Conservation (phyloP, 2,329 filamentous ascomycete genomes). For the Eutypella sp. region DNA sequence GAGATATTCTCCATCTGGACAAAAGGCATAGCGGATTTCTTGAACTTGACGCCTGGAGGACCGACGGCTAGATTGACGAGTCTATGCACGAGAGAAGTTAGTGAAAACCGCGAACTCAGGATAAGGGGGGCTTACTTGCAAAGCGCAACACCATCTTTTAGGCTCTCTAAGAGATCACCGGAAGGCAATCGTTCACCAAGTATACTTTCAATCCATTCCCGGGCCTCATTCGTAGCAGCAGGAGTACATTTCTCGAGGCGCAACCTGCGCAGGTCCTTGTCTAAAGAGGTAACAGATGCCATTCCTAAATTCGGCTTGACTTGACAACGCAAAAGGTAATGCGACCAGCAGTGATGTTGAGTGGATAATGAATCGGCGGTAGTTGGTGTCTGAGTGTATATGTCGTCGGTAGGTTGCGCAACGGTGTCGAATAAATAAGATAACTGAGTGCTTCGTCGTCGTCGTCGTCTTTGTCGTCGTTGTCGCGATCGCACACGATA, state of each 20-base stretch:
- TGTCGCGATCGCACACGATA: no score
- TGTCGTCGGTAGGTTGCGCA: no score
- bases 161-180: conserved; percentile 73
- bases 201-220: conserved; percentile 77
- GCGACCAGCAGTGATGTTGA: no score
- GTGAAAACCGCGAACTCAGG: no score
- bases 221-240: conserved; percentile 78
- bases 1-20: conserved; percentile 99
- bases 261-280: conserved; percentile 91
- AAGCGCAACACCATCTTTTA: conserved; percentile 87
- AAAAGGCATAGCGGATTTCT: conserved; percentile 91
- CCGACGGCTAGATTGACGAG: conserved; percentile 77
- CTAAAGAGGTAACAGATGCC: conserved; percentile 89
- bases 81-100: conserved; percentile 38
- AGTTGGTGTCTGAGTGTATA: no score
- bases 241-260: conserved; percentile 92
- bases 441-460: no score
- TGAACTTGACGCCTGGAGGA: conserved; percentile 79
- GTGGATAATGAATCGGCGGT: no score
- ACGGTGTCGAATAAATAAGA: no score
- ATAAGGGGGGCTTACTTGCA: conserved; percentile 91
- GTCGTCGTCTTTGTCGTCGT: no score
- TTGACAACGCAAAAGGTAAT: no score
- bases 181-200: conserved; percentile 68
- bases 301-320: conserved; percentile 49